phyloP scores from a whole-genome alignment of 2,329 filamentous ascomycete species.

The Sporothrix schenckii region DNA sequence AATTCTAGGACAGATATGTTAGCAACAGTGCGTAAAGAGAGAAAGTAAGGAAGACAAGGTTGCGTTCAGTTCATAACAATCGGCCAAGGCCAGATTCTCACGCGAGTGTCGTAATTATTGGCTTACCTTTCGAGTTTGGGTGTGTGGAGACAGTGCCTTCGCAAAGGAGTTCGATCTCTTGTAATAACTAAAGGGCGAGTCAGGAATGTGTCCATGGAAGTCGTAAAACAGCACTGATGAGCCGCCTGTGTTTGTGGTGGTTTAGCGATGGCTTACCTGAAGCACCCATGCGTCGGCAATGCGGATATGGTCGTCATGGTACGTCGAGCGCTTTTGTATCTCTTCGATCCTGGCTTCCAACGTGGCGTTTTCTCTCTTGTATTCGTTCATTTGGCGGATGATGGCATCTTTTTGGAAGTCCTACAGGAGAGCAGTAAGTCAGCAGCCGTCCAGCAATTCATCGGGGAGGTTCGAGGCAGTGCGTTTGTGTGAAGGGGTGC shows the following conservation, averaged over 20 bases:
- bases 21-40: neutral
- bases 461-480: neutral
- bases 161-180: conserved; percentile 65
- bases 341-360: conserved; percentile 81
- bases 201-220: neutral
- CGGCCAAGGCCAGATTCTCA: no score
- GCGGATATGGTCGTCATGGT: conserved; percentile 91
- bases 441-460: conserved; percentile 30
- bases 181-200: conserved; percentile 53
- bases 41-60: no score
- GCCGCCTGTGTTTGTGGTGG: no score
- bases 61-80: no score
- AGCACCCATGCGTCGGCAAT: conserved; percentile 92
- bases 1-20: conserved; percentile 46
- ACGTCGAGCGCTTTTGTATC: conserved; percentile 72
- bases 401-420: conserved; percentile 95
- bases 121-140: conserved; percentile 49
- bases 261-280: conserved; percentile 61
- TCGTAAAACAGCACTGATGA: neutral
- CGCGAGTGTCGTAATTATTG: neutral
- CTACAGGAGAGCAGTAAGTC: conserved; percentile 54
- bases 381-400: conserved; percentile 95
- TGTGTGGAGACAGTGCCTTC: conserved; percentile 53
- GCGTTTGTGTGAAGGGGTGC: neutral
- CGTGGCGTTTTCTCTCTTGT: conserved; percentile 84